A percentile compares a stretch with the other conserved stretches of the same genome.
phyloP scores from a whole-genome alignment of 129 eudicot species.

The Apium graveolens region DNA sequence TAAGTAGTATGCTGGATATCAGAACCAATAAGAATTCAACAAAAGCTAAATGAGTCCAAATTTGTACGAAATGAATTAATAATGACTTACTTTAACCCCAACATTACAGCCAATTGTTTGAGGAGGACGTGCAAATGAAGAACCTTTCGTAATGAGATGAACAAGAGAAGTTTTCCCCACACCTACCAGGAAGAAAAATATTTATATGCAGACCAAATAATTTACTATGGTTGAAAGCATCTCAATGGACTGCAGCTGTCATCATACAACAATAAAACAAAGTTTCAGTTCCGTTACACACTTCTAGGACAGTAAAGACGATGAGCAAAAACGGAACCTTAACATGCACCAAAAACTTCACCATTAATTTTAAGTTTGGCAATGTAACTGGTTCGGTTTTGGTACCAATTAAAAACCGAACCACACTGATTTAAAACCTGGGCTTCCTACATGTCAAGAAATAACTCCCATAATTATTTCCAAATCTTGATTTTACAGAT shows the following conservation, averaged over 20 bases:
- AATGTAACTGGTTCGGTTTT: background rate
- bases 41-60: background rate
- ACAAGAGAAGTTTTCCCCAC: slow-evolving; percentile 97
- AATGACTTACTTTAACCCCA: slow-evolving; percentile 56
- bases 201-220: background rate
- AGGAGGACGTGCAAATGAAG: slow-evolving; percentile 56
- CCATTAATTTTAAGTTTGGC: background rate
- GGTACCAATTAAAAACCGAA: background rate
- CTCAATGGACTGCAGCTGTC: background rate
- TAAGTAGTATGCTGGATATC: slow-evolving; percentile 61
- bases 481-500: background rate
- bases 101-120: slow-evolving; percentile 89
- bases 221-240: background rate
- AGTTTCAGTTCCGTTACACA: background rate
- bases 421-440: background rate
- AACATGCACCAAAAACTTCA: background rate
- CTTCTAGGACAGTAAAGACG: background rate
- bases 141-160: slow-evolving; percentile 75
- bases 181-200: slow-evolving; percentile 34
- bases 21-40: slow-evolving; percentile 11
- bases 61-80: background rate
- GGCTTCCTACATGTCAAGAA: background rate
- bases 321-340: background rate
- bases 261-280: background rate
- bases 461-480: background rate